Evolutionary conservation across 768 basidiomycete genomes (phyloP).

Genomic region (Boletales sp.): DNA sequence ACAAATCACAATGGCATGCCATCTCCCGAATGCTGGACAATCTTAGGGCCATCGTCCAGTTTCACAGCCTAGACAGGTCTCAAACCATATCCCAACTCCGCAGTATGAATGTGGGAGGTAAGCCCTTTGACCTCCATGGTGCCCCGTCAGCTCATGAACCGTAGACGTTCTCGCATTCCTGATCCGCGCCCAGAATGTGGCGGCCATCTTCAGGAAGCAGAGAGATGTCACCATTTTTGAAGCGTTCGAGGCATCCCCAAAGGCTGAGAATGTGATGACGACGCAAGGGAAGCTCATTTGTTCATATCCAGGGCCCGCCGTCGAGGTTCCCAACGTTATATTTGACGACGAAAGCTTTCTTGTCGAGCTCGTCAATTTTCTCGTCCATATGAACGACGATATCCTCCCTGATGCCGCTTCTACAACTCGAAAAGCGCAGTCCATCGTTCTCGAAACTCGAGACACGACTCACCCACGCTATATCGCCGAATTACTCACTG

Average conservation of each 20-base stretch:
- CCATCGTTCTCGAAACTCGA: constrained; percentile 34
- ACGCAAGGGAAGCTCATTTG: constrained; percentile 41
- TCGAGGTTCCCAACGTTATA: constrained; percentile 30
- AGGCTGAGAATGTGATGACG: constrained; percentile 33
- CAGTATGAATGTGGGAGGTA: constrained; percentile 1
- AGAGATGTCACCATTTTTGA: constrained; percentile 36
- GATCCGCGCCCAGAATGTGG: constrained; percentile 47
- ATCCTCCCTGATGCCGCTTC: constrained; percentile 33
- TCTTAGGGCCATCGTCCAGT: constrained; percentile 11
- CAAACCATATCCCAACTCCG: constrained; percentile 5
- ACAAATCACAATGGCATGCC: constrained; percentile 26
- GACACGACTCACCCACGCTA: constrained; percentile 44
- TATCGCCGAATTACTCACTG: constrained; percentile 46
- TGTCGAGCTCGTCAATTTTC: constrained; percentile 35
- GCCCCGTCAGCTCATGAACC: not conserved
- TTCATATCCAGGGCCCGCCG: constrained; percentile 45
- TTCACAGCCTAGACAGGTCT: constrained; percentile 8
- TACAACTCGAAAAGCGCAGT: constrained; percentile 36
- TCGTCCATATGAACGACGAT: constrained; percentile 33
- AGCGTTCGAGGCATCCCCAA: constrained; percentile 44
- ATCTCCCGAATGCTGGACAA: constrained; percentile 32
- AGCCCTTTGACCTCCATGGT: not conserved
- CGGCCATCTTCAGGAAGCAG: constrained; percentile 36
- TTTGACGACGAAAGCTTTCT: constrained; percentile 31
- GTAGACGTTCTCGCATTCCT: constrained; percentile 37